phyloP scores from a whole-genome alignment of 371 early-diverging fungal genomes.

The Zychaea mexicana region DNA sequence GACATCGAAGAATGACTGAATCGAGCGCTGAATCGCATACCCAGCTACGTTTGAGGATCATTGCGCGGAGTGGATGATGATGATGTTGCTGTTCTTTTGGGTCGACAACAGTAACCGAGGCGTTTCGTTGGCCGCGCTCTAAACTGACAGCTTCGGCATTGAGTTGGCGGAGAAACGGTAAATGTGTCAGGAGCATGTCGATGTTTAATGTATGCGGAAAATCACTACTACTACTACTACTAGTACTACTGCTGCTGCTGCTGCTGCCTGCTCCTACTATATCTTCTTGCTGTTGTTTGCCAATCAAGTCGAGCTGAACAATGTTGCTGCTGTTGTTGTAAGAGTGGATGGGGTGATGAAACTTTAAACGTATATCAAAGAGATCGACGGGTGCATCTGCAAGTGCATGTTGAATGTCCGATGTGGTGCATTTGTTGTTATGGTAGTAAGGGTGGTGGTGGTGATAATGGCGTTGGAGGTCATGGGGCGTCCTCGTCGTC shows the following conservation, averaged over 20 bases:
- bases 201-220: not conserved
- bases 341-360: not conserved
- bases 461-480: no score
- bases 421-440: not conserved
- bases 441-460: no score
- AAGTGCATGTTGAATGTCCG: not conserved
- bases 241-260: no score
- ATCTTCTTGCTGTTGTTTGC: not conserved
- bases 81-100: no score
- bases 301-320: not conserved
- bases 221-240: no score
- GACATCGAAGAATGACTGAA: not conserved
- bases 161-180: not conserved
- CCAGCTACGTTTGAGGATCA: not conserved
- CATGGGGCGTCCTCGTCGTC: not conserved
- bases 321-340: not conserved
- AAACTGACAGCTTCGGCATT: not conserved
- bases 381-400: not conserved
- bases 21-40: not conserved
- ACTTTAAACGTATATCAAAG: not conserved
- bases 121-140: not conserved
- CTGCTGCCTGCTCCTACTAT: no score
- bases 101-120: no score
- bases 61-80: not conserved
- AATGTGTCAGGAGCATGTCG: not conserved